Percentiles rank a stretch among this genome's conserved stretches.
Evolutionary conservation across 176 grass and related monocot species (phyloP).

Genomic region (Sorghum bicolor): DNA sequence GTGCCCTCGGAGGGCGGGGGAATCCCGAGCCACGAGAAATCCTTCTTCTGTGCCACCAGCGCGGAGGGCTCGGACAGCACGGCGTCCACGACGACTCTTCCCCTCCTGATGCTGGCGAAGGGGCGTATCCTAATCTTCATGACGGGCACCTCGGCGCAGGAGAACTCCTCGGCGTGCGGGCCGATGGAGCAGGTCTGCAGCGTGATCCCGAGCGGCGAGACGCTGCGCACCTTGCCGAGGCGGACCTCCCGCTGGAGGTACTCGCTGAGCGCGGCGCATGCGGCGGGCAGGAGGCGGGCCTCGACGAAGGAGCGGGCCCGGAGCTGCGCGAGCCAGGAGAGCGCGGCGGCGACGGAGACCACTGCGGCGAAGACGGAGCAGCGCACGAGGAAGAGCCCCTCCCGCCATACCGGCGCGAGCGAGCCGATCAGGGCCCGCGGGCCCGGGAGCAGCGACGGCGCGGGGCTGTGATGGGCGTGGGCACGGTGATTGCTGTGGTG

Average conservation of each 20-base stretch:
- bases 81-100: constrained; percentile 85
- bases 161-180: constrained; percentile 84
- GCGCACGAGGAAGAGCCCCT: constrained; percentile 85
- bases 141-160: constrained; percentile 69
- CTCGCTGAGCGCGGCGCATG: constrained; percentile 67
- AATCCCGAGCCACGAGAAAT: constrained; percentile 95
- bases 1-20: constrained; percentile 51
- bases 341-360: constrained; percentile 66
- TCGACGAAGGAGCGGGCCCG: constrained; percentile 72
- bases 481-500: not conserved
- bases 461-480: not conserved
- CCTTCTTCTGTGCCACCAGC: constrained; percentile 77
- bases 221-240: constrained; percentile 77
- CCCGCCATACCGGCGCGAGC: constrained; percentile 64
- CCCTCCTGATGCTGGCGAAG: constrained; percentile 73
- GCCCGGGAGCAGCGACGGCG: constrained; percentile 28
- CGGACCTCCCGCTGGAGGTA: constrained; percentile 80
- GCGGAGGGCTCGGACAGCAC: constrained; percentile 68
- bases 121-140: constrained; percentile 82
- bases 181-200: constrained; percentile 86
- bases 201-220: constrained; percentile 89
- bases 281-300: constrained; percentile 72
- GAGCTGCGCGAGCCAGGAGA: constrained; percentile 77
- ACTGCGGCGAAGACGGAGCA: constrained; percentile 78
- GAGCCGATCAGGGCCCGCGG: constrained; percentile 58